A percentile compares a stretch with the other conserved stretches of the same genome.
These are phyloP conservation scores for Pleurotus salmoneostramineus DNA, from an alignment of 768 basidiomycete species.

Conservation along the genomic window DNA sequence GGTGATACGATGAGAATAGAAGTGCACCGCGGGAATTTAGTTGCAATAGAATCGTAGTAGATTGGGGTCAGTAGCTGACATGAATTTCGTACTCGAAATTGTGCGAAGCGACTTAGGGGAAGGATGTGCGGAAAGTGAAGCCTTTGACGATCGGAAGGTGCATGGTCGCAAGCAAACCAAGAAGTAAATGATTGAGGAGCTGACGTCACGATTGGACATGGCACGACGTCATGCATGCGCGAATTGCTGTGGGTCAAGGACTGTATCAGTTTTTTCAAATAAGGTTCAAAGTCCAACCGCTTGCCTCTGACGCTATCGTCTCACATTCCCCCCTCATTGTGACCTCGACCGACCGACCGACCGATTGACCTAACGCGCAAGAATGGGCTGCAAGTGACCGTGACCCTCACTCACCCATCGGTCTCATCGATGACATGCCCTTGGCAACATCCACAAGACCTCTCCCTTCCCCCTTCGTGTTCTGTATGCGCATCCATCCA, in stretches of 20 bases:
- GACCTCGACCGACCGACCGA: slow-evolving; percentile 6
- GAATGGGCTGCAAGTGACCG: slow-evolving; percentile 90
- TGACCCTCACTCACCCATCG: slow-evolving; percentile 12
- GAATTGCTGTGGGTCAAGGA: slow-evolving; percentile 9
- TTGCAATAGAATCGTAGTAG: not conserved
- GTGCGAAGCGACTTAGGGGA: too few species aligned
- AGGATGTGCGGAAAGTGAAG: too few species aligned
- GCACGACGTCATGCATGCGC: not conserved
- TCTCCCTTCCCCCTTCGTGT: too few species aligned
- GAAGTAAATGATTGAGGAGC: not conserved
- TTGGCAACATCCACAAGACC: too few species aligned
- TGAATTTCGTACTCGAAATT: too few species aligned
- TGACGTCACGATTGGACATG: too few species aligned
- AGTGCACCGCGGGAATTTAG: not conserved
- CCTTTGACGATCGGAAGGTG: not conserved
- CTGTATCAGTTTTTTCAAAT: slow-evolving; percentile 38
- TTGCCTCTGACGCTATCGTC: slow-evolving; percentile 16
- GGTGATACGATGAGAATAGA: slow-evolving; percentile 4
- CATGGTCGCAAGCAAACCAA: not conserved
- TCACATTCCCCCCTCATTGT: slow-evolving; percentile 26
- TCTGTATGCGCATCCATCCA: too few species aligned
- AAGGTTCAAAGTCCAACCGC: slow-evolving; percentile 36
- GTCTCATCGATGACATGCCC: slow-evolving; percentile 12
- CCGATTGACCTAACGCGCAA: slow-evolving; percentile 50
- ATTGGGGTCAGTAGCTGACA: not conserved